Evolutionary conservation across 176 grass and related monocot species (phyloP).

Genomic region (Melocanna baccifera): DNA sequence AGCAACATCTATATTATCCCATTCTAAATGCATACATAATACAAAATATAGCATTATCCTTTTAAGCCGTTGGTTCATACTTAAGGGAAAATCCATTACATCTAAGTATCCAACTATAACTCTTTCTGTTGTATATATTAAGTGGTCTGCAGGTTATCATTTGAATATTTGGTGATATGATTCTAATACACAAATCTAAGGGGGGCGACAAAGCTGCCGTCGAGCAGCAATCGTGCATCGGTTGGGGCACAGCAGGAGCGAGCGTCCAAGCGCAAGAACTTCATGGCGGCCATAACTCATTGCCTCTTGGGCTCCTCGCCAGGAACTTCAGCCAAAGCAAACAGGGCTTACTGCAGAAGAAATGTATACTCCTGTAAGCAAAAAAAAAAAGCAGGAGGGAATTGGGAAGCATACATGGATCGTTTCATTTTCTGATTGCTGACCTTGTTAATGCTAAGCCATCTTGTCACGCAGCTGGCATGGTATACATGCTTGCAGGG

Average conservation of each 20-base stretch:
- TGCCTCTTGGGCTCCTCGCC: conserved; percentile 46
- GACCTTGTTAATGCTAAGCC: conserved; percentile 97
- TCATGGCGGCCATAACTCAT: conserved; percentile 42
- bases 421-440: not conserved
- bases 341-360: conserved; percentile 68
- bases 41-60: too few species aligned
- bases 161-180: conserved; percentile 52
- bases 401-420: not conserved
- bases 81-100: too few species aligned
- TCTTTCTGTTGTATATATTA: too few species aligned
- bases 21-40: too few species aligned
- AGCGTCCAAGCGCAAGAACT: conserved; percentile 9
- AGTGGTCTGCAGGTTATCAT: too few species aligned
- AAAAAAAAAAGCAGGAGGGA: not conserved
- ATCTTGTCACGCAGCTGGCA: conserved; percentile 75
- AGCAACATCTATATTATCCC: too few species aligned
- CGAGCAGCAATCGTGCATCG: conserved; percentile 19
- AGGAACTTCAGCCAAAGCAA: conserved; percentile 78
- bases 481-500: conserved; percentile 96
- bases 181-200: conserved; percentile 60
- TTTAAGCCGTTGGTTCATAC: too few species aligned
- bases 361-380: conserved; percentile 22
- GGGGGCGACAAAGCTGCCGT: conserved; percentile 24
- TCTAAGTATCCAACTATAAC: too few species aligned
- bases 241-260: not conserved